Evolutionary conservation across 768 basidiomycete species (phyloP).

Genomic region (Cyclocybe aegerita): DNA sequence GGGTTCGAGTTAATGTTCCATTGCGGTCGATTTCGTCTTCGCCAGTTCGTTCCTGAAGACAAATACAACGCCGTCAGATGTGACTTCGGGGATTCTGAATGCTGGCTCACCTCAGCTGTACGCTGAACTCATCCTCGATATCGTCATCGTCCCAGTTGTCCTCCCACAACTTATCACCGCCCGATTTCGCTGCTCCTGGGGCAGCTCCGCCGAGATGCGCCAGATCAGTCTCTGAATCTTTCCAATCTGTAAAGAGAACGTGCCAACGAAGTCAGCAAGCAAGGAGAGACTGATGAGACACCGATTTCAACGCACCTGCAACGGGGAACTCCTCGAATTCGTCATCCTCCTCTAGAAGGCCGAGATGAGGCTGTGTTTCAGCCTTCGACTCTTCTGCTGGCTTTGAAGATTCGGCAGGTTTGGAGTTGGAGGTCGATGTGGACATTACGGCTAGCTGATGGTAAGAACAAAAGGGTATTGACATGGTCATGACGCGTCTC

Average conservation of each 20-base stretch:
- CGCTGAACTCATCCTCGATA: slow-evolving; percentile 95
- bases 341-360: slow-evolving; percentile 95
- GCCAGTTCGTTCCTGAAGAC: slow-evolving; percentile 57
- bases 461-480: background rate
- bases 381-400: slow-evolving; percentile 42
- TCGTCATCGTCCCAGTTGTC: slow-evolving; percentile 99
- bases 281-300: background rate
- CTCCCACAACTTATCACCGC: slow-evolving; percentile 95
- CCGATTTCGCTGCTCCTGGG: slow-evolving; percentile 74
- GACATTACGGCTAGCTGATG: slow-evolving; percentile 23
- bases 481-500: slow-evolving; percentile 25
- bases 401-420: slow-evolving; percentile 39
- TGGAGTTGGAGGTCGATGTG: slow-evolving; percentile 47
- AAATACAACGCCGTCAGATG: background rate
- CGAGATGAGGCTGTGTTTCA: slow-evolving; percentile 60
- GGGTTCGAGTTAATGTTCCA: slow-evolving; percentile 46
- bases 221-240: slow-evolving; percentile 80
- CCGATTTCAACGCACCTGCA: slow-evolving; percentile 54
- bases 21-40: slow-evolving; percentile 52
- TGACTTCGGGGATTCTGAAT: background rate
- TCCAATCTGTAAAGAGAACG: slow-evolving; percentile 62
- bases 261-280: background rate
- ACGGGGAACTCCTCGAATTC: slow-evolving; percentile 94
- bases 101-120: slow-evolving; percentile 80
- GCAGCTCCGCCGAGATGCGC: slow-evolving; percentile 74